These are phyloP conservation scores for Podospora pseudopauciseta DNA, from an alignment of 495 filamentous ascomycete genomes.

Conservation along the genomic window DNA sequence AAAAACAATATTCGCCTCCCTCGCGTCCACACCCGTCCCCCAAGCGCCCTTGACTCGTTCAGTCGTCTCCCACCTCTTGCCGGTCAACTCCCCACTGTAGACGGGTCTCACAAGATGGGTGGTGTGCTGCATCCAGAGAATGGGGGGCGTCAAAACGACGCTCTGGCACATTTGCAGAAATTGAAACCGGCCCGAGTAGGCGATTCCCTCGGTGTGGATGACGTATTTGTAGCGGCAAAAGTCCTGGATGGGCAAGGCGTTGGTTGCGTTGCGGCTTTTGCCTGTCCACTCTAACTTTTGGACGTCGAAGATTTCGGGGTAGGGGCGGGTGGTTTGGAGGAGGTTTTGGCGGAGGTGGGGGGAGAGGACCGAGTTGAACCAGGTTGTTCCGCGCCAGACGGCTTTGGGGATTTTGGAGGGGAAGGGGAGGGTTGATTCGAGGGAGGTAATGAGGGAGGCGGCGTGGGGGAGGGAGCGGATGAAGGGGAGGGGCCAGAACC, in stretches of 20 bases:
- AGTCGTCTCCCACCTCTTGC: slow-evolving; percentile 20
- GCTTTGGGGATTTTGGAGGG: slow-evolving; percentile 59
- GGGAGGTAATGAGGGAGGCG: slow-evolving; percentile 38
- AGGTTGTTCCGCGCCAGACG: slow-evolving; percentile 65
- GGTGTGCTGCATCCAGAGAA: slow-evolving; percentile 49
- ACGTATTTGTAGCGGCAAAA: slow-evolving; percentile 53
- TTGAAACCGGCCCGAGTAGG: slow-evolving; percentile 55
- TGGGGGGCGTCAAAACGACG: slow-evolving; percentile 47
- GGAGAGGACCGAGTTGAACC: slow-evolving; percentile 45
- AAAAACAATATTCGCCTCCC: slow-evolving; percentile 51
- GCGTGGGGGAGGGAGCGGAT: slow-evolving; percentile 58
- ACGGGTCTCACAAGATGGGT: slow-evolving; percentile 46
- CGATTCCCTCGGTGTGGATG: slow-evolving; percentile 59
- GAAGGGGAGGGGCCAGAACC: slow-evolving; percentile 63
- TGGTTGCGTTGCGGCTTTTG: slow-evolving; percentile 18
- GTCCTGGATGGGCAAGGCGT: slow-evolving; percentile 46
- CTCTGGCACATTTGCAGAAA: slow-evolving; percentile 51
- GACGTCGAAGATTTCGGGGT: slow-evolving; percentile 48
- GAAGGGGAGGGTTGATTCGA: slow-evolving; percentile 36
- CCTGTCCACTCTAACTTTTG: slow-evolving; percentile 41
- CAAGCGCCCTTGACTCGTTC: slow-evolving; percentile 31
- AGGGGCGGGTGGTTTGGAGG: slow-evolving; percentile 30
- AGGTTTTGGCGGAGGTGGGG: slow-evolving; percentile 46
- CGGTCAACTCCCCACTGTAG: slow-evolving; percentile 35
- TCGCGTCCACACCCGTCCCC: slow-evolving; percentile 35